Evolutionary conservation across 139 green algal genomes (phyloP), one percentile per base, ranked within the genome.

Genomic region (Chlorella sorokiniana): DNA sequence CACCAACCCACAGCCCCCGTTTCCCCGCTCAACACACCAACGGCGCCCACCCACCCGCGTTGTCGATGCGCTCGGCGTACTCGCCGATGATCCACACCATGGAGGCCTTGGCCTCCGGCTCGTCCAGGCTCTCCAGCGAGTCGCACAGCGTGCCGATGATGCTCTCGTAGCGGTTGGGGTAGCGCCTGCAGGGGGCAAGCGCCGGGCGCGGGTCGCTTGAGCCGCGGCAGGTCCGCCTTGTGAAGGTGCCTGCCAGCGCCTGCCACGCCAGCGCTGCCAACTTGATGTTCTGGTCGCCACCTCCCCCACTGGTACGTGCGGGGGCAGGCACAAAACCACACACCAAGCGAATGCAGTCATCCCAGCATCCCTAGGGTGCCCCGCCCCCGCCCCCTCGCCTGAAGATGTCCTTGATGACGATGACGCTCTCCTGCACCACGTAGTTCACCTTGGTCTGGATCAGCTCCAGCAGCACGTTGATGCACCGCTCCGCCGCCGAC

Each of bases 61-160:
- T 99, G 89, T 99, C 97, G 69, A 99, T 99, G 74, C 97, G 93
- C 86, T 99, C 95, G 2, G 97, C 97, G 84, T 99, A 99, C 92
- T 99, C 97, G 7, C 97, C 97, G 78, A 99, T 97, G 88, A 99
- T 99, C 97, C 95, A 98, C 29, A 98, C 81, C 94, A 98, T 96
- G 78, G 84, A 84, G 25, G 92, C 92, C 89, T 97, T 98, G 40
- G 97, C 97, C 82, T 99, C 97, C 6, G 97, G 97, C 89, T 99
- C 97, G 75, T 99, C 97, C 81, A 99, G 91, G 7, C 88, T 93
- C 79, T 99, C 95, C 59, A 99, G 90, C 84, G 89, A 93, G 61
- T 99, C 97, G 87, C 97, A 99, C 56, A 99, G 88, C 18, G 90
- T 95, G 29, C 86, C 89, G 81, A 99, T 99, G 80, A 99, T 94